phyloP scores from a whole-genome alignment of 1,284 basidiomycete genomes.

The Caloboletus inedulis region DNA sequence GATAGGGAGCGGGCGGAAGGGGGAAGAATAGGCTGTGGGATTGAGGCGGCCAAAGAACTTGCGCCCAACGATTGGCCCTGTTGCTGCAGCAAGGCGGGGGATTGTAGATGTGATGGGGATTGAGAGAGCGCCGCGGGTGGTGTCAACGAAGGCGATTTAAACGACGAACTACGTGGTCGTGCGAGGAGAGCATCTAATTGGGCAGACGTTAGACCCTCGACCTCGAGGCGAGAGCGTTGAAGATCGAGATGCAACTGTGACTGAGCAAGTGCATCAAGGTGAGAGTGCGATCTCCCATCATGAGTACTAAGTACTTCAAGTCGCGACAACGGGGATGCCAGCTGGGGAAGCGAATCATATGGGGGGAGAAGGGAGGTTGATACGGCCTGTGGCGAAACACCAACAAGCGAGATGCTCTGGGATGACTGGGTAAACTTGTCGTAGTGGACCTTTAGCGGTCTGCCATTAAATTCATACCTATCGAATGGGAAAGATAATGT shows the following conservation, averaged over 20 bases:
- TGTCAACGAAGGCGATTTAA: slow-evolving; percentile 25
- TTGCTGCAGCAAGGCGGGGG: slow-evolving; percentile 21
- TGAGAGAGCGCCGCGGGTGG: slow-evolving; percentile 19
- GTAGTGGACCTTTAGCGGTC: slow-evolving; percentile 81
- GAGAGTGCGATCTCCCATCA: slow-evolving; percentile 22
- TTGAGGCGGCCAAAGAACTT: slow-evolving; percentile 16
- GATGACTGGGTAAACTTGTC: slow-evolving; percentile 65
- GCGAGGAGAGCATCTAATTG: slow-evolving; percentile 30
- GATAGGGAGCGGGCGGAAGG: slow-evolving; percentile 26
- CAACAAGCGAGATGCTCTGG: slow-evolving; percentile 31
- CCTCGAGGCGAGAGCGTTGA: slow-evolving; percentile 28
- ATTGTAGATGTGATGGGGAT: slow-evolving; percentile 21
- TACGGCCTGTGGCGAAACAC: slow-evolving; percentile 19
- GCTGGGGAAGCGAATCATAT: slow-evolving; percentile 28
- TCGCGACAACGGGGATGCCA: slow-evolving; percentile 27
- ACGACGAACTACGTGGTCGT: slow-evolving; percentile 25
- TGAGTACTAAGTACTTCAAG: slow-evolving; percentile 27
- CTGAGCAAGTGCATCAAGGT: slow-evolving; percentile 23
- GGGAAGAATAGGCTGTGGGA: slow-evolving; percentile 22
- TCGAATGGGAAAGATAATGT: slow-evolving; percentile 8
- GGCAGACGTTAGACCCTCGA: slow-evolving; percentile 24
- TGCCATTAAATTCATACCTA: slow-evolving; percentile 85
- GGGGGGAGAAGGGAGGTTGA: slow-evolving; percentile 20
- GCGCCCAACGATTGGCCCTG: slow-evolving; percentile 20
- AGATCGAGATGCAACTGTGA: slow-evolving; percentile 27